phyloP scores from a whole-genome alignment of 371 early-diverging fungal species.

The Amoeboaphelidium occidentale region DNA sequence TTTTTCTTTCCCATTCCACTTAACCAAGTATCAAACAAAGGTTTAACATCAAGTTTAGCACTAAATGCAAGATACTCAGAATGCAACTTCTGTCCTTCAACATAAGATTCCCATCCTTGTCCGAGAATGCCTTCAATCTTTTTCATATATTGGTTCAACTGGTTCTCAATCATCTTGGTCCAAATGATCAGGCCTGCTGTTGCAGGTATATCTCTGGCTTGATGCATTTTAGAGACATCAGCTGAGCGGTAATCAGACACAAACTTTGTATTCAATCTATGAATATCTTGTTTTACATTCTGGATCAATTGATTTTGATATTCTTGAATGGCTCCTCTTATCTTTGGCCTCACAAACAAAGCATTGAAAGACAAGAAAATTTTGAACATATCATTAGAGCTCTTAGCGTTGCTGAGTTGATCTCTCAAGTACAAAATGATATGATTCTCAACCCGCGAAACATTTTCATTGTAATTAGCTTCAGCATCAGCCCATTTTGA shows the following conservation, averaged over 20 bases:
- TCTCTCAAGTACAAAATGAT: conserved; percentile 83
- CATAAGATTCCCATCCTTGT: conserved; percentile 71
- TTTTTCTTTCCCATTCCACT: conserved; percentile 47
- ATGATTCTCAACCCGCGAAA: conserved; percentile 85
- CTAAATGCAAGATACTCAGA: conserved; percentile 70
- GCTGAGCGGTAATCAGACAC: conserved; percentile 70
- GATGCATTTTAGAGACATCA: conserved; percentile 64
- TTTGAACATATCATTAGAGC: conserved; percentile 95
- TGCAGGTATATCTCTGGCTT: conserved; percentile 75
- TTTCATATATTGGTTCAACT: conserved; percentile 79
- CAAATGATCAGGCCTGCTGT: conserved; percentile 86
- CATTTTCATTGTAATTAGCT: conserved; percentile 73
- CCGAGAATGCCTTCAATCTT: conserved; percentile 94
- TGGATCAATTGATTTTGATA: conserved; percentile 93
- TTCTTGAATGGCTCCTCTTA: conserved; percentile 95
- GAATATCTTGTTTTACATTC: conserved; percentile 88
- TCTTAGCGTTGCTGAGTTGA: conserved; percentile 76
- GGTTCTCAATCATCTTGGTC: conserved; percentile 94
- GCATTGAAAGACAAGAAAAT: conserved; percentile 97
- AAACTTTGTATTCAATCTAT: conserved; percentile 82
- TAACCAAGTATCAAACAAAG: conserved; percentile 75
- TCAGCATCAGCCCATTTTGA: conserved; percentile 81
- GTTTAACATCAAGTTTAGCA: conserved; percentile 1
- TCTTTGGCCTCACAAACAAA: conserved; percentile 92
- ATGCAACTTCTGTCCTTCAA: conserved; percentile 87